Evolutionary conservation across 2,329 filamentous ascomycete genomes (phyloP).

Genomic region (Leptographium procerum): DNA sequence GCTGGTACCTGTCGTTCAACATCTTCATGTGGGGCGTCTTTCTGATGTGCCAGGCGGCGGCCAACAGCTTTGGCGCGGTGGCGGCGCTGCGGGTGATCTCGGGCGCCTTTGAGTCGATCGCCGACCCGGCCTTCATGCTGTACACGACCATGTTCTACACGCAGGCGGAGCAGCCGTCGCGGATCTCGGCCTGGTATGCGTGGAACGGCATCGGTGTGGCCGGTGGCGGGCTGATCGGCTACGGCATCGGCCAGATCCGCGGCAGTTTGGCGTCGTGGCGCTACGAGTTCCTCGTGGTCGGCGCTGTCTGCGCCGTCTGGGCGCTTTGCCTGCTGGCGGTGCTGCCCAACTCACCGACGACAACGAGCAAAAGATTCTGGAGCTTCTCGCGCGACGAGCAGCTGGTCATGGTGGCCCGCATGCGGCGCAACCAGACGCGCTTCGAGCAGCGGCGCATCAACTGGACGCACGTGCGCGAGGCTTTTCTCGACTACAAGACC

Average conservation of each 20-base stretch:
- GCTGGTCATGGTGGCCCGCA: slow-evolving; percentile 40
- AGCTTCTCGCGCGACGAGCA: slow-evolving; percentile 39
- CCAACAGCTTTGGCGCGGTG: slow-evolving; percentile 43
- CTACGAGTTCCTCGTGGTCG: slow-evolving; percentile 57
- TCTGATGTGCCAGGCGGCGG: slow-evolving; percentile 39
- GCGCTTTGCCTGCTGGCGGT: slow-evolving; percentile 46
- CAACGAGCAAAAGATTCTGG: no score
- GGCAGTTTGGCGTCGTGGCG: slow-evolving; percentile 49
- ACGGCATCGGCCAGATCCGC: slow-evolving; percentile 48
- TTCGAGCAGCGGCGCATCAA: slow-evolving; percentile 46
- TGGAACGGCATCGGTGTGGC: slow-evolving; percentile 49
- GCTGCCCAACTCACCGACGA: slow-evolving; percentile 40
- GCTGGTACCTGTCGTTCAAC: slow-evolving; percentile 26
- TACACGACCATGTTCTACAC: slow-evolving; percentile 58
- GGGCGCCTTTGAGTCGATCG: slow-evolving; percentile 51
- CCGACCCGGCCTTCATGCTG: slow-evolving; percentile 42
- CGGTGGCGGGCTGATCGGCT: slow-evolving; percentile 38
- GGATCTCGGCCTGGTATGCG: slow-evolving; percentile 48
- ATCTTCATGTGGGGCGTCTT: slow-evolving; percentile 46
- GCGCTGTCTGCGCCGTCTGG: slow-evolving; percentile 46
- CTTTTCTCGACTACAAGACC: slow-evolving; percentile 45
- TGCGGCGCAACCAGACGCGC: slow-evolving; percentile 46
- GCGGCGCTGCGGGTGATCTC: slow-evolving; percentile 46
- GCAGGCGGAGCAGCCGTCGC: slow-evolving; percentile 47
- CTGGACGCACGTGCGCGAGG: slow-evolving; percentile 41